A percentile compares a stretch with the other conserved stretches of the same genome.
These are phyloP conservation scores for Fusarium goolgardi DNA, from an alignment of 2,329 filamentous ascomycete genomes.

Conservation along the genomic window DNA sequence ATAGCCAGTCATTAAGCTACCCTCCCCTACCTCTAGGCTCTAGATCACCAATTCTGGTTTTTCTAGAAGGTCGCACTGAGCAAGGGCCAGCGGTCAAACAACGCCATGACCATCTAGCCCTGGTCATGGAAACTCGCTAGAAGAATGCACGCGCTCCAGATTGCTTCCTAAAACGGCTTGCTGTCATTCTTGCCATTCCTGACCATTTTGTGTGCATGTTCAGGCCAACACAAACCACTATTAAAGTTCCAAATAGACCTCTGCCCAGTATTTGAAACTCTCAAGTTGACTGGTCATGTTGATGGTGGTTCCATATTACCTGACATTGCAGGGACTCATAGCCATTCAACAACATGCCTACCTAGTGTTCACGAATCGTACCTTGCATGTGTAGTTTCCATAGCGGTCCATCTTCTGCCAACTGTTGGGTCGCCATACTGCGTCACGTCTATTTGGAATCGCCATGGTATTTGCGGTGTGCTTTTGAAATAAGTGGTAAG, in stretches of 20 bases:
- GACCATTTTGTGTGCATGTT: slow-evolving; percentile 2
- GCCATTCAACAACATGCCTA: not conserved
- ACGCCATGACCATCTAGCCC: slow-evolving; percentile 44
- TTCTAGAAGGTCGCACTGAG: slow-evolving; percentile 36
- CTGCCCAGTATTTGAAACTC: not conserved
- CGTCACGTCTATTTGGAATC: not conserved
- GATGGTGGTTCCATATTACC: not conserved
- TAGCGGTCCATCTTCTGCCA: slow-evolving; percentile 1
- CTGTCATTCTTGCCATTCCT: not conserved
- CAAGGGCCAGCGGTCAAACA: slow-evolving; percentile 37
- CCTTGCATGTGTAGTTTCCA: not conserved
- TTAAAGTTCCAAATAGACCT: not conserved
- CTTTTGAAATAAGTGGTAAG: not conserved
- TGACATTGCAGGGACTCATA: not conserved
- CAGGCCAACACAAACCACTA: slow-evolving; percentile 26
- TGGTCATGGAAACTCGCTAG: slow-evolving; percentile 47
- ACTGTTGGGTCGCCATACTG: not conserved
- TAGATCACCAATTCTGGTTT: slow-evolving; percentile 6
- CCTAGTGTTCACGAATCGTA: not conserved
- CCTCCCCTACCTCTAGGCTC: not conserved
- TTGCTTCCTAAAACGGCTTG: slow-evolving; percentile 33
- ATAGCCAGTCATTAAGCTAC: slow-evolving; percentile 1
- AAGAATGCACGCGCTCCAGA: slow-evolving; percentile 40
- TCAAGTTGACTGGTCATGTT: slow-evolving; percentile 1
- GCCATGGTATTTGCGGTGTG: slow-evolving; percentile 13